Evolutionary conservation across 352 stramenopile species (phyloP).

Genomic region (Phytophthora syringae): DNA sequence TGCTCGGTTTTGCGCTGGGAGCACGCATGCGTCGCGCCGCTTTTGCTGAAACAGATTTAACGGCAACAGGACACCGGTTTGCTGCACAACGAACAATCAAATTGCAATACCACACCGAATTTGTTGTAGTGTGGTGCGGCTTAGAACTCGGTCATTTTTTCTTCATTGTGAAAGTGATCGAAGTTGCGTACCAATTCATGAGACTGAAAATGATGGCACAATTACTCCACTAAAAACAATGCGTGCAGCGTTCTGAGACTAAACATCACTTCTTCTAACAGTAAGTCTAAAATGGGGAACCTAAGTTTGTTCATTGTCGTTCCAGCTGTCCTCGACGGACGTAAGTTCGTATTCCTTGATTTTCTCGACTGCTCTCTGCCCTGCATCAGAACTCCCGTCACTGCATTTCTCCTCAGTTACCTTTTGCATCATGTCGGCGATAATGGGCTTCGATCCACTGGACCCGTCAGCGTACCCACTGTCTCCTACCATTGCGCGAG

Average conservation of each 20-base stretch:
- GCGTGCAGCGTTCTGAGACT: too few species aligned
- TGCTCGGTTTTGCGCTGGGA: slow-evolving; percentile 69
- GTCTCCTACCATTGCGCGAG: slow-evolving; percentile 10
- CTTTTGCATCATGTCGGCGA: neutral
- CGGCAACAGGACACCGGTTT: neutral
- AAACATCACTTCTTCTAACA: too few species aligned
- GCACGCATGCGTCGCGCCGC: slow-evolving; percentile 37
- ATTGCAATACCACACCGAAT: neutral
- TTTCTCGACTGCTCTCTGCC: neutral
- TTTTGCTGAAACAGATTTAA: slow-evolving; percentile 40
- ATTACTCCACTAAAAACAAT: too few species aligned
- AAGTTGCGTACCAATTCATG: too few species aligned
- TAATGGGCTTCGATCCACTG: neutral
- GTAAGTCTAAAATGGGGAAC: too few species aligned
- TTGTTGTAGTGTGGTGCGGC: neutral
- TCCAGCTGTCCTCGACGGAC: neutral
- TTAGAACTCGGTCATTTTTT: too few species aligned
- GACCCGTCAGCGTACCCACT: neutral
- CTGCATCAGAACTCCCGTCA: neutral
- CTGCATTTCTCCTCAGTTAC: neutral
- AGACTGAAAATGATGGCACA: too few species aligned
- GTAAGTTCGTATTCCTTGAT: neutral
- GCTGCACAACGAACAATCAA: neutral
- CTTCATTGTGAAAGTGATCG: too few species aligned
- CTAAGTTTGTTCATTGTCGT: too few species aligned